Evolutionary conservation across 2,329 filamentous ascomycete genomes (phyloP), one percentile per base, ranked within the genome.

Genomic region (Exserohilum turcica): DNA sequence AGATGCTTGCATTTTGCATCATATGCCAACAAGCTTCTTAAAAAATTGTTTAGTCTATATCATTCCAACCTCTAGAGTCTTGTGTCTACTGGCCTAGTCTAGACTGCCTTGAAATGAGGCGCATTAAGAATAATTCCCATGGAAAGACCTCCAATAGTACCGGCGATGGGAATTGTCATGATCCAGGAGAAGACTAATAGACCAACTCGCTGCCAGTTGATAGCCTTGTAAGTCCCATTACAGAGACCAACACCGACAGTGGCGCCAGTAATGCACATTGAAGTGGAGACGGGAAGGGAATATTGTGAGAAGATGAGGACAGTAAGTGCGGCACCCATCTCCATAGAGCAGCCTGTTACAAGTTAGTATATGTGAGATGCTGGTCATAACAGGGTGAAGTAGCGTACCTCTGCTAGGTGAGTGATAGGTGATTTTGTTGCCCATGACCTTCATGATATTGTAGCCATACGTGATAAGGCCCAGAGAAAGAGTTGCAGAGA

Each of bases 401-500:
- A 13, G 54, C 54, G 43, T 61, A 64, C 70, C 81, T 64, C 82
- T 70, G 59, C 74, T 79, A 4, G 82, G 82, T 3, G 81, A 84
- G 73, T 89, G 86, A 74, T 88, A 88, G 52, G 87, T 90, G 72
- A 90, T 86, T 76, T 89, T 89, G 81, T 91, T 92, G 47, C 89
- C 89, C 88, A 91, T 91, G 74, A 89, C 86, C 78, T 89, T 90
- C 88, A 91, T 91, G 77, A 91, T 91, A 79, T 91, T 91, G 79
- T 91, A 91, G 8, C 88, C 89, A 65, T 91, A 91, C 12, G 88
- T 91, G 68, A 86, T 79, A 52, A 91, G 80, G 62, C 88, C 89
- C 16, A 71, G 36, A 40, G 82, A 89, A 68, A 91, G 86, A 33
- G 79, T 84, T 1, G 79, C 72, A 21, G 85, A 80, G 10, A 89